phyloP scores from a whole-genome alignment of 305 asterid species.

The Coffea humblotiana region DNA sequence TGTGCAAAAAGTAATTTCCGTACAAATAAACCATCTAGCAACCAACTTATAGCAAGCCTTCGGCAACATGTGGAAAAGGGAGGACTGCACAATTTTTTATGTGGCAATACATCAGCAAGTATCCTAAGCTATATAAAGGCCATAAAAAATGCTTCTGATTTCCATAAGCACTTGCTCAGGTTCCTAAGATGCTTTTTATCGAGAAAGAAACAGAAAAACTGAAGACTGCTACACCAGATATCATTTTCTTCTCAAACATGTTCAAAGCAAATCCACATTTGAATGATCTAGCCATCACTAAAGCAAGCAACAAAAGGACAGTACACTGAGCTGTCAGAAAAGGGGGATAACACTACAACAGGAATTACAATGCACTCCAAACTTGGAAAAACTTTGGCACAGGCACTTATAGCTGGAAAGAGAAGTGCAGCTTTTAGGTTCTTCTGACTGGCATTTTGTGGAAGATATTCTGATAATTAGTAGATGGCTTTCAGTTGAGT shows the following conservation, averaged over 20 bases:
- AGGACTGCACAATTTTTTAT: background rate
- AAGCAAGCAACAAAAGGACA: background rate
- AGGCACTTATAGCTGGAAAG: background rate
- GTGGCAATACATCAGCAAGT: background rate
- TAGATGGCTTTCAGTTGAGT: background rate
- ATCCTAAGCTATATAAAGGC: background rate
- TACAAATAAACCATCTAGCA: background rate
- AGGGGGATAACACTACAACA: background rate
- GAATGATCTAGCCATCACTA: too few relatives aligned
- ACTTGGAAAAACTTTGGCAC: background rate
- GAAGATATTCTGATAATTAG: background rate
- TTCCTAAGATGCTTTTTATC: background rate
- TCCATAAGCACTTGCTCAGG: background rate
- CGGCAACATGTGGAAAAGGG: background rate
- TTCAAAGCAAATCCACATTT: background rate
- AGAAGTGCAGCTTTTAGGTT: background rate
- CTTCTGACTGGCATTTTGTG: background rate
- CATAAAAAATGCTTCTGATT: constrained; percentile 4
- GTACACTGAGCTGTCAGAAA: background rate
- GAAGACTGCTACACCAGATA: background rate
- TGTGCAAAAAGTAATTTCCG: background rate
- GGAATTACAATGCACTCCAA: constrained; percentile 1
- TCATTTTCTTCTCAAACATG: background rate
- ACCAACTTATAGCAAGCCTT: background rate
- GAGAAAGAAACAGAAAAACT: background rate